Percentiles rank a stretch among this genome's conserved stretches.
Conservation (phyloP, 2,329 filamentous ascomycete genomes). For the Colletotrichum sp. region DNA sequence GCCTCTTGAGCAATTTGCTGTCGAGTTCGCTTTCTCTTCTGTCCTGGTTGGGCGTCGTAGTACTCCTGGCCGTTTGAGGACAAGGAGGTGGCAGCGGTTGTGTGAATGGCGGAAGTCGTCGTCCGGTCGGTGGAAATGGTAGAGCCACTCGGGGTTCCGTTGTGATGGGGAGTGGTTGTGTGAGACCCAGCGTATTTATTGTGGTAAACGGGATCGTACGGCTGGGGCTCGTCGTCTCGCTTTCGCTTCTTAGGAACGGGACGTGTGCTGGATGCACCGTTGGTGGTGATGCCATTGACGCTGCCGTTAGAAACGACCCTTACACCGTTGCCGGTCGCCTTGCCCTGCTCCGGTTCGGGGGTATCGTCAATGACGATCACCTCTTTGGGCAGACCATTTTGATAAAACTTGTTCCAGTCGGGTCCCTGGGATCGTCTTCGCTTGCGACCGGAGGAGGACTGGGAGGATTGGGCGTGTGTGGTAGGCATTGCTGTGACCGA, state of each 20-base stretch:
- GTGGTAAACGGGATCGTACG: constrained; percentile 76
- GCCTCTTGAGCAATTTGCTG: constrained; percentile 84
- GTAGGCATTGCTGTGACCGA: constrained; percentile 38
- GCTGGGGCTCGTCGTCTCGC: constrained; percentile 61
- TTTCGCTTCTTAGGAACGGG: constrained; percentile 78
- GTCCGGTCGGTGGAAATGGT: constrained; percentile 85
- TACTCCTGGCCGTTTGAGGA: constrained; percentile 69
- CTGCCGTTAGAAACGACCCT: constrained; percentile 42
- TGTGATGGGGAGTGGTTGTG: constrained; percentile 73
- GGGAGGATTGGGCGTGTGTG: constrained; percentile 19
- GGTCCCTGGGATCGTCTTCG: constrained; percentile 67
- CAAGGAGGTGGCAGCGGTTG: constrained; percentile 86
- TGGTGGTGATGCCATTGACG: constrained; percentile 35
- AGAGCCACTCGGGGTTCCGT: constrained; percentile 69
- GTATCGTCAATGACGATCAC: constrained; percentile 85
- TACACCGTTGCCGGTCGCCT: constrained; percentile 42
- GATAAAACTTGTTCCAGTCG: constrained; percentile 83
- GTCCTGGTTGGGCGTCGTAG: constrained; percentile 70
- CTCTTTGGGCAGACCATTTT: constrained; percentile 83
- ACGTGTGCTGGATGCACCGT: constrained; percentile 35
- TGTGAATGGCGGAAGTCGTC: constrained; percentile 74
- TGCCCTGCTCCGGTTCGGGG: constrained; percentile 53
- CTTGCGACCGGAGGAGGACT: constrained; percentile 44
- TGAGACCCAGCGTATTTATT: constrained; percentile 71
- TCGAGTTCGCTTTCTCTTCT: constrained; percentile 89